Conservation (phyloP, 345 rosid genomes). For the Syzygium jambos region DNA sequence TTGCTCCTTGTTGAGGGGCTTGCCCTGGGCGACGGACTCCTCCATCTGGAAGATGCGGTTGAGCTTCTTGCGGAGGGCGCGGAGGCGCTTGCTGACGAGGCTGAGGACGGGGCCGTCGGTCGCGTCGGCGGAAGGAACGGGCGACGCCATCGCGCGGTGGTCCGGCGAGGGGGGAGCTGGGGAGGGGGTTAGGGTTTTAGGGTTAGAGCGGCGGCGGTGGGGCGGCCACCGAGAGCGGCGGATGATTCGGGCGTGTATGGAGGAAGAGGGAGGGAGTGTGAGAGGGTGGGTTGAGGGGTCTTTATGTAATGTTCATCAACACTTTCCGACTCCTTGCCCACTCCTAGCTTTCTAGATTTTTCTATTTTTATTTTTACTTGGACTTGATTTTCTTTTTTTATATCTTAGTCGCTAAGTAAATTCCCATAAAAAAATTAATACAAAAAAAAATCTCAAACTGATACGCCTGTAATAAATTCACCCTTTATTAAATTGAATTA, state of each 20-base stretch:
- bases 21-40: slow-evolving; percentile 70
- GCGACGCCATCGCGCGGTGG: slow-evolving; percentile 19
- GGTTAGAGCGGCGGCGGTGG: not conserved
- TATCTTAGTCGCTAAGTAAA: not conserved
- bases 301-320: not conserved
- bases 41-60: slow-evolving; percentile 86
- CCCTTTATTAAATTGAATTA: too few relatives aligned
- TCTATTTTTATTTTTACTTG: not conserved
- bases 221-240: not conserved
- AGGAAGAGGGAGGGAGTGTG: not conserved
- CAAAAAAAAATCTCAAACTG: accelerated
- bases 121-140: slow-evolving; percentile 21
- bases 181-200: not conserved
- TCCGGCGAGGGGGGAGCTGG: not conserved
- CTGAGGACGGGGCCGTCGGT: slow-evolving; percentile 76
- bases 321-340: not conserved
- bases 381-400: not conserved
- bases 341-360: not conserved
- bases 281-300: not conserved
- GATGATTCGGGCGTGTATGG: not conserved
- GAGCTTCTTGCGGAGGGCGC: slow-evolving; percentile 77
- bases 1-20: slow-evolving; percentile 74
- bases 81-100: slow-evolving; percentile 85
- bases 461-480: too few relatives aligned
- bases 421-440: too few relatives aligned